These are phyloP conservation scores for Diaporthe australafricana DNA, from an alignment of 2,329 filamentous ascomycete species.

Conservation along the genomic window DNA sequence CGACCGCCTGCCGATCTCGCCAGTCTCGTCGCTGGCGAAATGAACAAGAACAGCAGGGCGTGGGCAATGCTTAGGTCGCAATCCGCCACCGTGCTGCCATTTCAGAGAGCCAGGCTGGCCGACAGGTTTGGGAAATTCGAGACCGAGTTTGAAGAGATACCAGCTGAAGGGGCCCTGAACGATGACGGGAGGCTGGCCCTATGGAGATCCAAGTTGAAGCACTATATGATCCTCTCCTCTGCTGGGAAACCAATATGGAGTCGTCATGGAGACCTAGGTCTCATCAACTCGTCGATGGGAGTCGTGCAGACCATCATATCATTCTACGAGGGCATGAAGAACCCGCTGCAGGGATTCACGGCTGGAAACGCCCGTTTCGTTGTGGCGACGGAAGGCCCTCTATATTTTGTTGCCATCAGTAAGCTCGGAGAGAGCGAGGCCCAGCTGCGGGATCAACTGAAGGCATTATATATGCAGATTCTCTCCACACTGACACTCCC, in stretches of 20 bases:
- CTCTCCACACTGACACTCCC: conserved; percentile 94
- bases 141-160: conserved; percentile 82
- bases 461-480: conserved; percentile 98
- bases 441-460: conserved; percentile 87
- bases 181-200: conserved; percentile 72
- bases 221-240: conserved; percentile 95
- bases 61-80: conserved; percentile 76
- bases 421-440: conserved; percentile 90
- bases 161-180: conserved; percentile 59
- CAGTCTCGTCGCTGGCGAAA: conserved; percentile 81
- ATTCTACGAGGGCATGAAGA: conserved; percentile 86
- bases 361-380: conserved; percentile 91
- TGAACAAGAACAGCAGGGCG: conserved; percentile 73
- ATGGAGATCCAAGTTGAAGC: conserved; percentile 95
- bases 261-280: conserved; percentile 87
- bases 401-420: conserved; percentile 95
- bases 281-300: conserved; percentile 94
- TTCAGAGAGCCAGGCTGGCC: conserved; percentile 57
- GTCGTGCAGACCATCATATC: conserved; percentile 98
- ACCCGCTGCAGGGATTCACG: conserved; percentile 84
- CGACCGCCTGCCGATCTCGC: conserved; percentile 78
- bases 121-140: conserved; percentile 75
- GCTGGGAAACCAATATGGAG: conserved; percentile 98
- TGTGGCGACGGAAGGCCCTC: conserved; percentile 83
- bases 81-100: conserved; percentile 68